Conservation (phyloP, 176 grass and related monocot genomes). For the Oryza longistaminata region DNA sequence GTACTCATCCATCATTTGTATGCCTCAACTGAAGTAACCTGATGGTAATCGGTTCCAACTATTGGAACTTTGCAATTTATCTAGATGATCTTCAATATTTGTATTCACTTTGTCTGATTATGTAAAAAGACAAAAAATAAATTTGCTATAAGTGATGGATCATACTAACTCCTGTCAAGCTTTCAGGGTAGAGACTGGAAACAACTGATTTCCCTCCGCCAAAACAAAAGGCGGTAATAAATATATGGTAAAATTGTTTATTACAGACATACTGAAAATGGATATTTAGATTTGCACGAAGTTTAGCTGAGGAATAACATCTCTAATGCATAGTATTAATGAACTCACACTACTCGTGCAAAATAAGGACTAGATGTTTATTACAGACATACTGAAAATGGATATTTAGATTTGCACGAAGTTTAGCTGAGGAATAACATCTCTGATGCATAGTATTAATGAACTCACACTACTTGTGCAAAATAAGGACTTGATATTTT, state of each 20-base stretch:
- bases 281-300: not conserved
- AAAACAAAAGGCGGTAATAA: slow-evolving; percentile 3
- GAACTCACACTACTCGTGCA: not conserved
- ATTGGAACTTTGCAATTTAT: not conserved
- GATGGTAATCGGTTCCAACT: not conserved
- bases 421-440: not conserved
- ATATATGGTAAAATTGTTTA: not conserved
- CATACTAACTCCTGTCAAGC: not conserved
- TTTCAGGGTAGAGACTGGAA: not conserved
- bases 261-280: not conserved
- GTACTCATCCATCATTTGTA: not conserved
- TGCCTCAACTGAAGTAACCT: slow-evolving; percentile 5
- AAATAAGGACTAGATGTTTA: slow-evolving; percentile 14
- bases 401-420: not conserved
- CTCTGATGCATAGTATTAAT: not conserved
- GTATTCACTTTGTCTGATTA: slow-evolving; percentile 11
- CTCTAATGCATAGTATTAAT: not conserved
- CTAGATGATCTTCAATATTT: not conserved
- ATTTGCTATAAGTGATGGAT: not conserved
- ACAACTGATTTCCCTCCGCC: not conserved
- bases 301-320: not conserved
- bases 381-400: not conserved
- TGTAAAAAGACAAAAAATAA: not conserved
- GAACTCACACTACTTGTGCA: not conserved
- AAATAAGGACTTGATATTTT: slow-evolving; percentile 16